phyloP scores from a whole-genome alignment of 805 yeast species.

The Ogataea philodendri region DNA sequence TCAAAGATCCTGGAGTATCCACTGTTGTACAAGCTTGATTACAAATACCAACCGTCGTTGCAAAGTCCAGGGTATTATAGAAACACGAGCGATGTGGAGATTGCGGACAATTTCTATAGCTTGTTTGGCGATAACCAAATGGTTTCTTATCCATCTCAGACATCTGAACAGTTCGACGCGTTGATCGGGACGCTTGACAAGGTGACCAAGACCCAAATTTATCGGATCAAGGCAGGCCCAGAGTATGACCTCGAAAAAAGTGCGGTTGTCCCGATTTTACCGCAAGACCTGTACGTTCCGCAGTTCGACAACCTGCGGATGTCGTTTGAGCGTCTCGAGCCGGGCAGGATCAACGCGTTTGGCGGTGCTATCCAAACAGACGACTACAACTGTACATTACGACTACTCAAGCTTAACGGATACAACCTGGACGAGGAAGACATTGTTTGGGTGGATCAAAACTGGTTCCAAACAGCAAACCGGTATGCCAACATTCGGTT shows the following conservation, averaged over 20 bases:
- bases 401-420: conserved; percentile 31
- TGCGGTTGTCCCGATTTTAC: conserved; percentile 7
- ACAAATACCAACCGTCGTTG: conserved; percentile 39
- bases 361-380: conserved; percentile 35
- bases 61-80: conserved; percentile 40
- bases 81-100: conserved; percentile 30
- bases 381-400: conserved; percentile 19
- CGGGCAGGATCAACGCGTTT: conserved; percentile 40
- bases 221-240: conserved; percentile 9
- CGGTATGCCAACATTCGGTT: conserved; percentile 8
- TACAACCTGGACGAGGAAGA: conserved; percentile 13
- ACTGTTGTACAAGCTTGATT: conserved; percentile 46
- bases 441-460: conserved; percentile 26
- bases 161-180: conserved; percentile 15
- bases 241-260: neutral
- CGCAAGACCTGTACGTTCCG: conserved; percentile 40
- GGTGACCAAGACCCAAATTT: conserved; percentile 9
- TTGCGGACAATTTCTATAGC: conserved; percentile 33
- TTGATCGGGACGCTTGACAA: conserved; percentile 17
- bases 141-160: conserved; percentile 8
- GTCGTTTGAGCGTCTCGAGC: conserved; percentile 43
- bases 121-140: conserved; percentile 24
- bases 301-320: conserved; percentile 43
- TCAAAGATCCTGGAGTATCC: conserved; percentile 40
- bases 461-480: conserved; percentile 9